A percentile compares a stretch with the other conserved stretches of the same genome.
Conservation (phyloP, 768 basidiomycete species). For the Coprinopsis marcescibilis region DNA sequence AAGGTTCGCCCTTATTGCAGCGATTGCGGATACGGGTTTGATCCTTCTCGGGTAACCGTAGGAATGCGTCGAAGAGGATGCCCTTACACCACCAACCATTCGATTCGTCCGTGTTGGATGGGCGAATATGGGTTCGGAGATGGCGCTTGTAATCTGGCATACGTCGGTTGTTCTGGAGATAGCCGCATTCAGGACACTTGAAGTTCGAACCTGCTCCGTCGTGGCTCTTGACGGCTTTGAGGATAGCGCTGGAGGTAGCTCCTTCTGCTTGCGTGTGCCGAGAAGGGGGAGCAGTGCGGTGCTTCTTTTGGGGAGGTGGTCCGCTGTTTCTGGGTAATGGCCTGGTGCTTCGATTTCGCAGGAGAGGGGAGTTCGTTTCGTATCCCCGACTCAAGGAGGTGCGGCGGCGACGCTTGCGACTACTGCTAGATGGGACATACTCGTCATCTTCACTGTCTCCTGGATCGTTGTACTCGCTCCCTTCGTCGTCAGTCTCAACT, state of each 20-base stretch:
- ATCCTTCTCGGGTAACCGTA: background rate
- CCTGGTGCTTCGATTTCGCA: background rate
- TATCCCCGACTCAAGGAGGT: background rate
- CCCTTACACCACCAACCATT: constrained; percentile 36
- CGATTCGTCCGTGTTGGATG: constrained; percentile 31
- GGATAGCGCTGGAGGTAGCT: constrained; percentile 18
- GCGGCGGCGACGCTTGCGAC: constrained; percentile 1
- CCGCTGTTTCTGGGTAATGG: background rate
- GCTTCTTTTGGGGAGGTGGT: constrained; percentile 5
- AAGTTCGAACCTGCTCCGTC: constrained; percentile 21
- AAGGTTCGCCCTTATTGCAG: constrained; percentile 18
- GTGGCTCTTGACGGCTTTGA: constrained; percentile 15
- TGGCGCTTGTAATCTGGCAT: constrained; percentile 58
- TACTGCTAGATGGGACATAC: constrained; percentile 34
- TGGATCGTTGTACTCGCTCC: constrained; percentile 30
- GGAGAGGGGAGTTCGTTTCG: background rate
- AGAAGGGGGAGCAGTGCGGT: constrained; percentile 20
- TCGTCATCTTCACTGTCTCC: constrained; percentile 40
- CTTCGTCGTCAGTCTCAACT: background rate
- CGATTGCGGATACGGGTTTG: constrained; percentile 14
- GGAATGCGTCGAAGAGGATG: constrained; percentile 21
- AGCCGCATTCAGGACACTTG: constrained; percentile 42
- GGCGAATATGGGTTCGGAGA: constrained; percentile 48
- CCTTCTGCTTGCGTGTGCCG: constrained; percentile 40
- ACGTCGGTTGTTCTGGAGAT: constrained; percentile 38